Evolutionary conservation across 139 green algal species (phyloP).

Genomic region (Micromonas commoda): DNA sequence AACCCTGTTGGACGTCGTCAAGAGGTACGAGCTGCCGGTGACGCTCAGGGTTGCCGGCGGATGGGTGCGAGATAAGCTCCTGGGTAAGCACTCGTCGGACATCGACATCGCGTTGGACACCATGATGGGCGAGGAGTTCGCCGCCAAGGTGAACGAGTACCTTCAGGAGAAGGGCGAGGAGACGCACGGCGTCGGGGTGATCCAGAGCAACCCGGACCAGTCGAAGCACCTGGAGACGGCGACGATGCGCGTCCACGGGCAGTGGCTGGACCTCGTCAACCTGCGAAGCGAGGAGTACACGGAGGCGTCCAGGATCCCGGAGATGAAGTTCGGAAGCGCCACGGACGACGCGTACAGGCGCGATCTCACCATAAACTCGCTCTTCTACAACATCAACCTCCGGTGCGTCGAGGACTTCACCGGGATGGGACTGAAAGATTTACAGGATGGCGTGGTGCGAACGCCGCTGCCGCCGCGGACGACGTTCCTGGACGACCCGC

Average conservation of each 20-base stretch:
- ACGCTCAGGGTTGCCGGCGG: constrained; percentile 84
- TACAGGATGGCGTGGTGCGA: constrained; percentile 74
- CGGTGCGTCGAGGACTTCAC: constrained; percentile 84
- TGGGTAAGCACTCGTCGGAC: constrained; percentile 65
- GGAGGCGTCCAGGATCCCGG: constrained; percentile 72
- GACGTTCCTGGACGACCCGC: constrained; percentile 91
- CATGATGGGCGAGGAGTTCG: constrained; percentile 81
- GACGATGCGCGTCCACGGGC: constrained; percentile 57
- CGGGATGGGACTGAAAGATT: constrained; percentile 67
- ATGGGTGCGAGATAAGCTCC: constrained; percentile 92
- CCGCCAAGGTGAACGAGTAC: constrained; percentile 78
- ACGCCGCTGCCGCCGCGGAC: constrained; percentile 78
- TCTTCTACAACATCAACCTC: constrained; percentile 96
- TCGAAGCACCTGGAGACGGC: constrained; percentile 98
- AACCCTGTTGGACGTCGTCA: constrained; percentile 56
- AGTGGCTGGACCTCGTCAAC: constrained; percentile 93
- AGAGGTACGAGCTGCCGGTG: constrained; percentile 46
- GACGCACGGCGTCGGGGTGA: constrained; percentile 64
- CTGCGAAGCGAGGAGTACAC: constrained; percentile 88
- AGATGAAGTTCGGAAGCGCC: constrained; percentile 56
- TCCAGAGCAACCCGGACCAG: constrained; percentile 92
- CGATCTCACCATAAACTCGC: constrained; percentile 93
- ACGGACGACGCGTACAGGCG: constrained; percentile 59
- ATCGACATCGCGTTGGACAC: constrained; percentile 96
- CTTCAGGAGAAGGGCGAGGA: constrained; percentile 57